Evolutionary conservation across 139 green algal species (phyloP), one percentile per base, ranked within the genome.

Genomic region (Coelastrella sp.): DNA sequence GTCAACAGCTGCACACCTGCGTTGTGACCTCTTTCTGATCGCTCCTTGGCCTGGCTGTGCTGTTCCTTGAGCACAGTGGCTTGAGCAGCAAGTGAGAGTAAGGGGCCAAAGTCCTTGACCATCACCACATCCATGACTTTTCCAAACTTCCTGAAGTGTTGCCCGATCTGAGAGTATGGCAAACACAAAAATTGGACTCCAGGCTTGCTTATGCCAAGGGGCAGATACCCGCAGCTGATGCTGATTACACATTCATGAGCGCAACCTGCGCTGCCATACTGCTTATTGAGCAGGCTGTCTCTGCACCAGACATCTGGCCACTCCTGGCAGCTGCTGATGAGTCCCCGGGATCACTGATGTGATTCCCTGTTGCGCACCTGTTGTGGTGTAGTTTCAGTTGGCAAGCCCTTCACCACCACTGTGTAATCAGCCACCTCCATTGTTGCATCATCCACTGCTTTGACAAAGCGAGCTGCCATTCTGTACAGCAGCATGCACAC

Each of bases 61-160:
- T 84, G 68, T 72, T 88, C 85, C 87, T 90, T 84, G 68, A 93
- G 66, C 30, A n/a, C 5, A 15, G 85, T 79, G 15, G 86, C 87
- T 25, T 53, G 57, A 9, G 63, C 64, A 43, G 86, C 87, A 34
- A 77, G 57, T 9, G 30, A 8, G 17, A 93, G 84, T 50, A 89
- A 76, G n/a, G 35, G 59, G 2, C 79, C 73, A 45, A 91, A 88
- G 80, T 93, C 90, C 27, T 83, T 86, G 19, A 93, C 86, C 43
- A 93, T 78, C 62, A 90, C 83, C 43, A 89, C 88, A 34, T 93
- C 90, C 83, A 93, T 91, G 53, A 93, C 83, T 69, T 87, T 76
- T 13, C 87, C 90, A 62, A 85, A 93, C 1, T 71, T 74, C 13
- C 40, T 77, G 53, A 93, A 93, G 74, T 89, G 63, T 41, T 84